phyloP scores from a whole-genome alignment of 2,329 filamentous ascomycete genomes.

The Pyrenophora graminea region DNA sequence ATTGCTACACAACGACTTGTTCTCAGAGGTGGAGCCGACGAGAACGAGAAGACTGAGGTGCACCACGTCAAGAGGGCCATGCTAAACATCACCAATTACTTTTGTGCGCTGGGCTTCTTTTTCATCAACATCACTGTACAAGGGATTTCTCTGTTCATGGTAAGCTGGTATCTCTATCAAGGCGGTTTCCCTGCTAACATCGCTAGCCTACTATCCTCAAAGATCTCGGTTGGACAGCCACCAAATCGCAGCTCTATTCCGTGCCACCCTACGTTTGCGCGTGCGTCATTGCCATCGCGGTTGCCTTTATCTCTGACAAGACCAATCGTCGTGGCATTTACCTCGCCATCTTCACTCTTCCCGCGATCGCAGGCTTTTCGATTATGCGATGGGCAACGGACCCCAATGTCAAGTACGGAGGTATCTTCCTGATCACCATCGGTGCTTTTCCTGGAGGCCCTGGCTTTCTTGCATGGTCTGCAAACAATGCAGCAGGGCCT shows the following conservation, averaged over 20 bases:
- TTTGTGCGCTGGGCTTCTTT: constrained; percentile 63
- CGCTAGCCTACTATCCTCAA: constrained; percentile 44
- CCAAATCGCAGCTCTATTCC: constrained; percentile 46
- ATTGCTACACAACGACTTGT: constrained; percentile 60
- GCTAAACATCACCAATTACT: constrained; percentile 62
- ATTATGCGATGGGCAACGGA: constrained; percentile 61
- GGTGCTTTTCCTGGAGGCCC: constrained; percentile 64
- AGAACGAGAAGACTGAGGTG: constrained; percentile 54
- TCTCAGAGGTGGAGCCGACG: constrained; percentile 53
- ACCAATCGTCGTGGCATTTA: constrained; percentile 46
- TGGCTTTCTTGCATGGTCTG: constrained; percentile 62
- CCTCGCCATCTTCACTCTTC: constrained; percentile 40
- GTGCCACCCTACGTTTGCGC: constrained; percentile 48
- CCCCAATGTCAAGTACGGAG: constrained; percentile 59
- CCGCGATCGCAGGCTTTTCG: constrained; percentile 58
- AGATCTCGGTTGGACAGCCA: constrained; percentile 45
- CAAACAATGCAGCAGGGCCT: constrained; percentile 63
- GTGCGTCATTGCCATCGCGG: constrained; percentile 40
- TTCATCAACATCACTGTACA: constrained; percentile 64
- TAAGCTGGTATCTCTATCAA: constrained; percentile 14
- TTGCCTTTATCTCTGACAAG: constrained; percentile 46
- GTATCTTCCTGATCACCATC: constrained; percentile 60
- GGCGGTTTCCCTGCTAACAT: neutral
- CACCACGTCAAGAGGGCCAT: constrained; percentile 58
- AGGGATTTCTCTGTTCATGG: constrained; percentile 47